Evolutionary conservation across 73 alveolate genomes (phyloP), one percentile per base, ranked within the genome.

Genomic region (Effrenium voratum): DNA sequence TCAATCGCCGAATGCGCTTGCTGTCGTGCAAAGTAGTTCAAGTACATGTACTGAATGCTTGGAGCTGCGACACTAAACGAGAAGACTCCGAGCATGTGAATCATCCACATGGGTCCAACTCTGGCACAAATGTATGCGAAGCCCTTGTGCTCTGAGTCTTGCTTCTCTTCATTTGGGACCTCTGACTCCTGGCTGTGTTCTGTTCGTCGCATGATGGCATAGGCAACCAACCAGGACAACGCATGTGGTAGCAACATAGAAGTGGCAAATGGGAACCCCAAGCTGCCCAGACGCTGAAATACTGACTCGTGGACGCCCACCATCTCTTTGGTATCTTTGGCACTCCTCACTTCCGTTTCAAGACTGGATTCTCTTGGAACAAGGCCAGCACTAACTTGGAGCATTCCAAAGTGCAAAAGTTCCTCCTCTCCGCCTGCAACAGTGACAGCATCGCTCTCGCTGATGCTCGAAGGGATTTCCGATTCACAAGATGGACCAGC

Each of bases 81-180:
- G 57, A 84, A 84, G 59, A 84, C 55, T 84, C 93, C 93, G 13
- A 84, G 93, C 93, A 84, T 26, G 93, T 84, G 93, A 55, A 84
- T 84, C 43, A 84, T 26, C 93, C 93, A 84, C 93, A 84, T 84
- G 32, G 93, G 93, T 26, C 93, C 93, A 57, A 57, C 43, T 22
- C 93, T 43, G 15, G 34, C 70, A 84, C n/a, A 28, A 36, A 84
- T 84, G 81, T 84, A 84, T 2, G 60, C 12, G 60, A 84, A 55
- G 47, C 93, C 40, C 52, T 73, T 73, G 19, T 49, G 84, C 52
- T 16, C 84, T n/a, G n/a, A n/a, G 34, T 73, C 84, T 40, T 73
- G 32, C 84, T 73, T 73, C 84, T 73, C 84, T 34, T 73, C 55
- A 22, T 36, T 30, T n/a, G n/a, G n/a, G 84, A 73, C 38, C 52